Evolutionary conservation across 2,329 filamentous ascomycete genomes (phyloP), one percentile per base, ranked within the genome.

Genomic region (Aspergillus thermomutatus): DNA sequence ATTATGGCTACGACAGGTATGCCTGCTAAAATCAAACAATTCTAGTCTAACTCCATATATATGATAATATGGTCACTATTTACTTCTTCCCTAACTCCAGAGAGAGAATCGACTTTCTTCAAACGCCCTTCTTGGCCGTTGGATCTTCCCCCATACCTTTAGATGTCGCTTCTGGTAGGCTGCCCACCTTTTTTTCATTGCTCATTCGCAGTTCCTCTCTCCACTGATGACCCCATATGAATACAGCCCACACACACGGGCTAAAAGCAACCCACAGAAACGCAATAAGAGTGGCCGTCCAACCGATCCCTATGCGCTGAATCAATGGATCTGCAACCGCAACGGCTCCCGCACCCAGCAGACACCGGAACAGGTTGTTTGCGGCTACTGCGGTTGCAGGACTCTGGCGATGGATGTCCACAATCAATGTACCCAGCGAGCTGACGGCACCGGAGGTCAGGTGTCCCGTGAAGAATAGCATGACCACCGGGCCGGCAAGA

Each of bases 381-480:
- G 64, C 64, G 7, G 66, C 65, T 0, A 58, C 56, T 2, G 64
- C 62, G 1, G 65, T 65, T 1, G 66, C 65, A 4, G 63, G 52
- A 49, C 60, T 62, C 14, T 61, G 45, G 4, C 58, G 47, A 49
- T 69, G 59, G 11, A 76, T 67, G 60, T 79, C 78, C 0, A 79
- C 68, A 26, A 80, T 68, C 49, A 83, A 61, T 0, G 79, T 78
- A 45, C 72, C 79, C 8, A 77, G 62, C 8, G 70, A 67, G 45
- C 78, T 75, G 53, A 74, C 78, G 0, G 70, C 59, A 59, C 37
- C 72, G 57, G 56, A 71, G 70, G 62, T 54, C 55, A 67, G 53
- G 68, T 76, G 26, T 52, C 72, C 50, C 52, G 49, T 64, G 31
- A 75, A 64, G 49, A 75, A 75, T 2, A 72, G 58, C 26, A 74